A percentile compares a stretch with the other conserved stretches of the same genome.
These are phyloP conservation scores for Gossypium longicalyx DNA, from an alignment of 345 rosid genomes.

Conservation along the genomic window DNA sequence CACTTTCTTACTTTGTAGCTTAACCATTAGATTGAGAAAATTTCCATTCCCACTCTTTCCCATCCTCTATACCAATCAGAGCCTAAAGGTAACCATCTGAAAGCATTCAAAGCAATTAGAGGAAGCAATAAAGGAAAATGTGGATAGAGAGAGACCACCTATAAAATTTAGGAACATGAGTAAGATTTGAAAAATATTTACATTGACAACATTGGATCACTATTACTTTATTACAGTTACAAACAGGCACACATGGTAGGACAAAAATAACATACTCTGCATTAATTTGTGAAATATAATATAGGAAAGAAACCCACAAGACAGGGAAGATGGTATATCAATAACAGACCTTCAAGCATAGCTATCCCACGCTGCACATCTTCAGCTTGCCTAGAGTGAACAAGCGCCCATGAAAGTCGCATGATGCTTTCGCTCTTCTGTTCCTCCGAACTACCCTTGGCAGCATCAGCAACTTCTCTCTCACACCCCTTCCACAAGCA, in stretches of 20 bases:
- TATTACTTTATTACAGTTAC: not conserved
- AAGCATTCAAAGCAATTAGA: not conserved
- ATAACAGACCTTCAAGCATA: slow-evolving; percentile 59
- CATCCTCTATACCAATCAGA: too few species aligned
- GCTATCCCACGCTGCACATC: slow-evolving; percentile 74
- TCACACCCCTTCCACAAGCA: slow-evolving; percentile 59
- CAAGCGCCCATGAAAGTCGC: slow-evolving; percentile 90
- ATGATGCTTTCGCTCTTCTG: slow-evolving; percentile 56
- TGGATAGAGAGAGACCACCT: not conserved
- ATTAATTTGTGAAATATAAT: not conserved
- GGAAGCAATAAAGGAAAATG: not conserved
- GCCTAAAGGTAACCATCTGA: not conserved
- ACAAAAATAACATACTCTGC: not conserved
- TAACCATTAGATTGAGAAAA: too few species aligned
- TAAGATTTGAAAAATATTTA: not conserved
- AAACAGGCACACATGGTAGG: not conserved
- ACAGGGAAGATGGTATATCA: not conserved
- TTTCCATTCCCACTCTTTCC: too few species aligned
- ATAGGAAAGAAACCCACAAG: not conserved
- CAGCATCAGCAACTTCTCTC: slow-evolving; percentile 61
- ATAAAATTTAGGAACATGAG: not conserved
- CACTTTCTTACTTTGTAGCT: too few species aligned
- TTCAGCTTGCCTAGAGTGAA: slow-evolving; percentile 67
- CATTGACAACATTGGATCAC: not conserved
- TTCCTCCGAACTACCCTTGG: slow-evolving; percentile 46